Conservation (phyloP, 2,329 filamentous ascomycete species). For the Penicillium sp. region DNA sequence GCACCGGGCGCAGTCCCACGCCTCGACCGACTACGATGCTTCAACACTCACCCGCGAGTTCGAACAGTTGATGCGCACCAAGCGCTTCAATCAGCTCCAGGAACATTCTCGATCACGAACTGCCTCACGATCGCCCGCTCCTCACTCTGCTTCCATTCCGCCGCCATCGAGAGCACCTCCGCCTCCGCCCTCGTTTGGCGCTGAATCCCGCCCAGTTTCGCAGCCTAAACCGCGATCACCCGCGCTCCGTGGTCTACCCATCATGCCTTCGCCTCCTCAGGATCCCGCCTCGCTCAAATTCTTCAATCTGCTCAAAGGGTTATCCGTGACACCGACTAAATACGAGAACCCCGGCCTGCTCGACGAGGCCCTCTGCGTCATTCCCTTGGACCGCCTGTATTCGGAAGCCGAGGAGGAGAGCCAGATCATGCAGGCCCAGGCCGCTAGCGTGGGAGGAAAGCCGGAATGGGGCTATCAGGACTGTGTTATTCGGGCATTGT, state of each 20-base stretch:
- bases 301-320: constrained; percentile 72
- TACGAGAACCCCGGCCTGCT: constrained; percentile 95
- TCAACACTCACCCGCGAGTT: constrained; percentile 76
- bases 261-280: constrained; percentile 69
- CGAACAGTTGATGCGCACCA: constrained; percentile 78
- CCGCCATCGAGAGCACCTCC: constrained; percentile 36
- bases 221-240: constrained; percentile 33
- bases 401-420: constrained; percentile 89
- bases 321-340: constrained; percentile 83
- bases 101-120: constrained; percentile 56
- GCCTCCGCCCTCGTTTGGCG: constrained; percentile 31
- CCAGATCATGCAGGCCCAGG: constrained; percentile 80
- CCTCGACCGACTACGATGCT: constrained; percentile 59
- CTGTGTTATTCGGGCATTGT: constrained; percentile 81
- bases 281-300: constrained; percentile 69
- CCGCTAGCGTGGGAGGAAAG: constrained; percentile 77
- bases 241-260: constrained; percentile 55
- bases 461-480: constrained; percentile 97
- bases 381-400: constrained; percentile 88
- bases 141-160: constrained; percentile 28
- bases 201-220: constrained; percentile 36
- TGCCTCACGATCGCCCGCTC: constrained; percentile 54
- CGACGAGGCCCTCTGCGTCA: constrained; percentile 80
- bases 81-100: constrained; percentile 77
- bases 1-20: constrained; percentile 23